Conservation (phyloP, 2,329 filamentous ascomycete species). For the Westerdykella aurantiaca region DNA sequence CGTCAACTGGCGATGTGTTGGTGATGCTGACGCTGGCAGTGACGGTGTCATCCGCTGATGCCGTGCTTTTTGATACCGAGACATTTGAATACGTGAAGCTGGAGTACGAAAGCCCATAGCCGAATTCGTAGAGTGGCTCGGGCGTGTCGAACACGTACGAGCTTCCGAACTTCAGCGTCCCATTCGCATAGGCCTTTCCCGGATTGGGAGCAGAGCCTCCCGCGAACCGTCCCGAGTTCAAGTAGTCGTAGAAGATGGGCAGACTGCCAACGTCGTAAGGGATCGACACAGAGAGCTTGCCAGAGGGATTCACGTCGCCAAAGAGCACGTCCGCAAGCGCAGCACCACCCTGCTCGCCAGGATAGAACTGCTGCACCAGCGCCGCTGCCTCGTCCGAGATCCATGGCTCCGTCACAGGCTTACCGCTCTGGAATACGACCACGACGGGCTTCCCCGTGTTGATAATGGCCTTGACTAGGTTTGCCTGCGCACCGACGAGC, state of each 20-base stretch:
- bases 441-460: constrained; percentile 62
- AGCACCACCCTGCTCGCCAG: constrained; percentile 61
- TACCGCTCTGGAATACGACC: constrained; percentile 63
- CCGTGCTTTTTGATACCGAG: constrained; percentile 46
- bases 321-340: constrained; percentile 59
- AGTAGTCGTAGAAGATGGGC: constrained; percentile 66
- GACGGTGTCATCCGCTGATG: constrained; percentile 49
- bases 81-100: constrained; percentile 56
- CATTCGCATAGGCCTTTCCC: constrained; percentile 51
- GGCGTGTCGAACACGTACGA: constrained; percentile 60
- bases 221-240: constrained; percentile 55
- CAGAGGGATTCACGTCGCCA: constrained; percentile 59
- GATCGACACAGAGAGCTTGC: constrained; percentile 61
- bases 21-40: constrained; percentile 57
- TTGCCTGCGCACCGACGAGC: constrained; percentile 64
- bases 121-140: constrained; percentile 59
- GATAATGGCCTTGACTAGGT: constrained; percentile 61
- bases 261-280: constrained; percentile 61
- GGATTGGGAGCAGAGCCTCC: constrained; percentile 41
- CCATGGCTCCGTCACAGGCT: constrained; percentile 68
- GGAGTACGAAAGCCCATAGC: constrained; percentile 61
- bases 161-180: constrained; percentile 58
- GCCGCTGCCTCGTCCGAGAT: constrained; percentile 60
- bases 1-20: constrained; percentile 53
- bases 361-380: constrained; percentile 70